Evolutionary conservation across 2,329 filamentous ascomycete genomes (phyloP), one percentile per base, ranked within the genome.

Genomic region (Neocatenulostroma microsporum): DNA sequence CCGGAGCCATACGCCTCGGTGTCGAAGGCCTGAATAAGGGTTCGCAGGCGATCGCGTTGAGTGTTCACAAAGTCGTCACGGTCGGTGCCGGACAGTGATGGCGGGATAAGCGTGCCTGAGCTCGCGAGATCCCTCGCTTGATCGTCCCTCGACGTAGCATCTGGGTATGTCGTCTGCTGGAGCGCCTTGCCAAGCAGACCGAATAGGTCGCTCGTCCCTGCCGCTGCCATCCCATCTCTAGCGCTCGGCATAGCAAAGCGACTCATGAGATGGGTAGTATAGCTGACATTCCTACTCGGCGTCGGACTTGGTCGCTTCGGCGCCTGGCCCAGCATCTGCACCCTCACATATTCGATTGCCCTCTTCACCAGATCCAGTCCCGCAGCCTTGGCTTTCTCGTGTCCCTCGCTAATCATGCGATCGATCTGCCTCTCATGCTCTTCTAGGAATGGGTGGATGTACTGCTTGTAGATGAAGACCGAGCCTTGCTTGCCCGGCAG

Each of bases 401-500:
- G 88, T 26, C 80, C 72, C 42, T 78, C 75, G 47, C 80, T 80
- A 60, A 96, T 95, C 56, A 94, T 81, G 44, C 85, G 78, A 56
- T 98, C 91, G 62, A 98, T 96, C 48, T 84, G 78, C 28, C 72
- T 62, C 63, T 96, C 91, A 62, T 98, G 89, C 43, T 87, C 74
- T 53, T 78, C 72, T 33, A 98, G 78, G 67, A 89, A 94, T 0
- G 89, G 89, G 61, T 94, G 82, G 42, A 96, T 71, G 61, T 91
- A 79, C 44, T 78, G 73, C 55, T 87, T 78, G 69, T 96, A 98
- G 46, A 96, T 70, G 53, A 82, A 67, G 43, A 83, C 82, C 39
- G 88, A 87, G 60, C 91, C 91, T 60, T 95, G 89, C n/a, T 86
- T 91, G 62, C 94, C 89, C 0, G 89, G 91, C n/a, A 94, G 78